Evolutionary conservation across 2,329 filamentous ascomycete genomes (phyloP), one percentile per base, ranked within the genome.

Genomic region (Penicillium freii): DNA sequence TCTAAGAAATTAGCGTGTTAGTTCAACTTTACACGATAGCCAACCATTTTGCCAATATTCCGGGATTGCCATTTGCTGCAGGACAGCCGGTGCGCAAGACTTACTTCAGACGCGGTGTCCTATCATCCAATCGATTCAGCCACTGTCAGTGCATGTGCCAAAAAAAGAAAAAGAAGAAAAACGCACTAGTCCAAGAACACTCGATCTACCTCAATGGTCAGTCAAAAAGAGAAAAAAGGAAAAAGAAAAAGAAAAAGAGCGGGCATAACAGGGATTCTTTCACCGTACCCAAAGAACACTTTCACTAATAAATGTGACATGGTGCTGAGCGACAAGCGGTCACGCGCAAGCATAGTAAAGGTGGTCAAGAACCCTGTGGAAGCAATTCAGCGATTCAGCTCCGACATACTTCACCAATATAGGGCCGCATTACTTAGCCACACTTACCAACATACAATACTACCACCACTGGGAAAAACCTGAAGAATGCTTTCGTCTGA

Each of bases 401-500:
- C 51, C 54, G 58, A 49, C 36, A 49, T 49, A 19, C 23, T 15
- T 56, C 39, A 27, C 56, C 42, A 47, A 17, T 34, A 6, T 51
- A 46, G 51, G 57, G 55, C 56, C 56, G 48, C 39, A 50, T 57
- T 46, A 53, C 59, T 67, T 17, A 54, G 57, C 59, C 55, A 56
- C 55, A 69, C 71, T 59, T 68, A 85, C 83, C 91, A 47, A 94
- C 77, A 71, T 96, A 96, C 51, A 96, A 78, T 53, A 96, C 88
- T 47, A 91, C 78, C 43, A 95, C 89, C 27, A 93, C 81, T 1
- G 90, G 88, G 55, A 85, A 71, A 59, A 94, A 96, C 69, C 92
- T 92, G 72, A 92, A 75, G 71, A 96, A 96, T 71, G 96, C 91
- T 74, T 92, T 93, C 39, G 89, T 85, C 84, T 85, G 59, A 36